These are phyloP conservation scores for Knoxdaviesia proteae DNA, from an alignment of 2,329 filamentous ascomycete species.

Conservation along the genomic window DNA sequence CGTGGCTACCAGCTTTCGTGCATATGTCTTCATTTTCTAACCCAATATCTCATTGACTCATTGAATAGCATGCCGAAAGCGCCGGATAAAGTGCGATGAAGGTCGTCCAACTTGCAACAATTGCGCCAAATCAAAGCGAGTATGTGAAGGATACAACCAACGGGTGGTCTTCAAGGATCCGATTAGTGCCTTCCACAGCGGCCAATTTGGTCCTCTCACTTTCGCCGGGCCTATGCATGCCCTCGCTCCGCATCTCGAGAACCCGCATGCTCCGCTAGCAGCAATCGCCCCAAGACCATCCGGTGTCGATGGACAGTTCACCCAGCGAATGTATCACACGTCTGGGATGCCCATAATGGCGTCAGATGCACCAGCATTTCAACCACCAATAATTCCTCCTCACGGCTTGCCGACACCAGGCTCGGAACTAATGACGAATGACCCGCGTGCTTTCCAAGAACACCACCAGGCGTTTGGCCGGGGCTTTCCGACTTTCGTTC, in stretches of 20 bases:
- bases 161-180: constrained; percentile 64
- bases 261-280: constrained; percentile 11
- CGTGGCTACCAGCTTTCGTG: neutral
- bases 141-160: constrained; percentile 69
- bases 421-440: too few species aligned
- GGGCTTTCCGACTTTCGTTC: too few species aligned
- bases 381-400: too few species aligned
- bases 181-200: constrained; percentile 27
- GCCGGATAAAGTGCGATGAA: constrained; percentile 94
- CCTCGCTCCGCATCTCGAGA: neutral
- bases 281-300: constrained; percentile 22
- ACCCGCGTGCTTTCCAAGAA: too few species aligned
- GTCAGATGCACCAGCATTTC: too few species aligned
- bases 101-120: constrained; percentile 65
- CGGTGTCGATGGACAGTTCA: neutral
- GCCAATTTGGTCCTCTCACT: neutral
- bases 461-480: too few species aligned
- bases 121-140: constrained; percentile 67
- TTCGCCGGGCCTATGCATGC: neutral
- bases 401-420: too few species aligned
- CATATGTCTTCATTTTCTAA: neutral
- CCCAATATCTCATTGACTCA: neutral
- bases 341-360: too few species aligned
- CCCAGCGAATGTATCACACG: neutral
- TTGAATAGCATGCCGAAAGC: constrained; percentile 63